Conservation (phyloP, 805 yeast genomes). For the Priceomyces haplophilus region DNA sequence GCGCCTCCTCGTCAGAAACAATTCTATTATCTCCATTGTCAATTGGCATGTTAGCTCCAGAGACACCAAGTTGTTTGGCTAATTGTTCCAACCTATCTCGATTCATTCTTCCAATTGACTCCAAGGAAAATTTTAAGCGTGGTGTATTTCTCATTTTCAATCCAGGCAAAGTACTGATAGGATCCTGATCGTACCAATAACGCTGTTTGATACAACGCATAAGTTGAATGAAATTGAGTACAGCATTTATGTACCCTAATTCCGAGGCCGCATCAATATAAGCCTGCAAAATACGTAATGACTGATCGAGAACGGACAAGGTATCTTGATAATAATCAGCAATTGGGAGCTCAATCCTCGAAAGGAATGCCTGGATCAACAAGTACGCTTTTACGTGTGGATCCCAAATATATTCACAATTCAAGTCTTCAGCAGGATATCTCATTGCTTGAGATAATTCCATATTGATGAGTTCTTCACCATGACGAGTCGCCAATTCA, state of each 20-base stretch:
- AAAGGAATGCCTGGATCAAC: slow-evolving; percentile 69
- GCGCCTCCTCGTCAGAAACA: slow-evolving; percentile 24
- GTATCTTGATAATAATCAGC: slow-evolving; percentile 96
- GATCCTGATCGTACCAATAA: slow-evolving; percentile 78
- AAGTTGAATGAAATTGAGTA: slow-evolving; percentile 56
- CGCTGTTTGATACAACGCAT: slow-evolving; percentile 91
- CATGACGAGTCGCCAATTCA: slow-evolving; percentile 87
- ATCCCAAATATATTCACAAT: slow-evolving; percentile 73
- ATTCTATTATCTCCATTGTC: not conserved
- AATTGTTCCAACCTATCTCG: slow-evolving; percentile 30
- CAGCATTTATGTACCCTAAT: slow-evolving; percentile 65
- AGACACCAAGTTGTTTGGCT: slow-evolving; percentile 40
- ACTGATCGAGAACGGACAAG: slow-evolving; percentile 87
- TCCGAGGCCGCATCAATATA: slow-evolving; percentile 88
- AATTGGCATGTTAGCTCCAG: slow-evolving; percentile 3
- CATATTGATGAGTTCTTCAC: slow-evolving; percentile 81
- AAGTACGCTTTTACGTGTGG: slow-evolving; percentile 80
- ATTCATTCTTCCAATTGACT: slow-evolving; percentile 42
- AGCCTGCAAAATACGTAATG: slow-evolving; percentile 91
- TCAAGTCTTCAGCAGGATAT: slow-evolving; percentile 55
- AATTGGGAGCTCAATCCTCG: slow-evolving; percentile 76
- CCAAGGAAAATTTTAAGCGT: slow-evolving; percentile 20
- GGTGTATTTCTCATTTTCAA: slow-evolving; percentile 10
- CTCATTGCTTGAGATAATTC: slow-evolving; percentile 77
- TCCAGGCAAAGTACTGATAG: slow-evolving; percentile 58